Conservation (phyloP, 2,329 filamentous ascomycete genomes). For the Apiospora aurea region DNA sequence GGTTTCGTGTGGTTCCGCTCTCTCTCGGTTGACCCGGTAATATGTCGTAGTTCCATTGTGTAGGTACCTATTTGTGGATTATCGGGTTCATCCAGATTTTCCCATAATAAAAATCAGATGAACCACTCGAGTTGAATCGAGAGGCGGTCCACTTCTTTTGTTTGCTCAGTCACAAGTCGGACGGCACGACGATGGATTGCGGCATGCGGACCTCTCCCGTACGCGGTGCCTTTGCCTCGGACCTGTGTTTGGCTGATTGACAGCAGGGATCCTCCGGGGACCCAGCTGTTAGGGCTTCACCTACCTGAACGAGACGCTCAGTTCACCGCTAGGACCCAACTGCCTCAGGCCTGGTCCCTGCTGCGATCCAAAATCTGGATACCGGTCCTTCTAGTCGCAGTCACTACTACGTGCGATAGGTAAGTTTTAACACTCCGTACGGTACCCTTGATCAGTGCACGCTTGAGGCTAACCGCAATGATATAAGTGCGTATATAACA, state of each 20-base stretch:
- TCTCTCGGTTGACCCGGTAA: neutral
- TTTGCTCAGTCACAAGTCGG: neutral
- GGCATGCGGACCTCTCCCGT: conserved; percentile 17
- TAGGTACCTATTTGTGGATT: neutral
- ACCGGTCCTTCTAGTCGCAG: neutral
- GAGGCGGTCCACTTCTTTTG: neutral
- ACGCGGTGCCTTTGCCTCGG: conserved; percentile 8
- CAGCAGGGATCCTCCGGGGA: conserved; percentile 12
- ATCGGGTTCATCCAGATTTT: neutral
- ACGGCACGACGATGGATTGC: neutral
- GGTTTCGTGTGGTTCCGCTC: neutral
- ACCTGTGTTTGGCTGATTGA: neutral
- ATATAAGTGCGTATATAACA: too few species aligned
- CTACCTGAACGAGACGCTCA: neutral
- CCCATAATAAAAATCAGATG: neutral
- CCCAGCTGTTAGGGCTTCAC: neutral
- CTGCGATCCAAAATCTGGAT: neutral
- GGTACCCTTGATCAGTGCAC: too few species aligned
- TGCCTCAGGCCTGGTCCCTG: neutral
- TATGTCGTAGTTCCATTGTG: neutral
- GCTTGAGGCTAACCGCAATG: too few species aligned
- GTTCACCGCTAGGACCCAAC: neutral
- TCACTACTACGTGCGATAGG: too few species aligned
- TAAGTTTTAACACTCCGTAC: too few species aligned
- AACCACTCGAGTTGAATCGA: neutral